phyloP scores from a whole-genome alignment of 768 basidiomycete species.

The Lepiota venenata region DNA sequence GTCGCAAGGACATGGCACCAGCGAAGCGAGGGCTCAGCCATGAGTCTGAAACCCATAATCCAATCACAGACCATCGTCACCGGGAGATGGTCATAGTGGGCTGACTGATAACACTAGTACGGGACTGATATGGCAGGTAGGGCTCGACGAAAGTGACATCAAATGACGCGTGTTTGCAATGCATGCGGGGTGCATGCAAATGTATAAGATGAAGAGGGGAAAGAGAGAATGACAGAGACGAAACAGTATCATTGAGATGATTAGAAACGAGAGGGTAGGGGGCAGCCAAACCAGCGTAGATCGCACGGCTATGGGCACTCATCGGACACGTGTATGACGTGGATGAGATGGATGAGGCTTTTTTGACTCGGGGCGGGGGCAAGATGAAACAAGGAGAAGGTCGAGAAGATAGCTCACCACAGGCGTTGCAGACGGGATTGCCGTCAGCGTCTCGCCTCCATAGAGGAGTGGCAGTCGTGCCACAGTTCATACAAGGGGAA shows the following conservation, averaged over 20 bases:
- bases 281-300: not conserved
- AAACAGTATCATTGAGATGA: slow-evolving; percentile 10
- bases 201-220: slow-evolving; percentile 6
- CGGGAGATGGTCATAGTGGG: not conserved
- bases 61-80: slow-evolving; percentile 1
- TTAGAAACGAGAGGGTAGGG: slow-evolving; percentile 4
- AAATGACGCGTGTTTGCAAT: not conserved
- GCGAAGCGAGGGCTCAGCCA: not conserved
- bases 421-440: slow-evolving; percentile 85
- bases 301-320: slow-evolving; percentile 7
- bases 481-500: slow-evolving; percentile 69
- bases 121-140: slow-evolving; percentile 9
- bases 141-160: slow-evolving; percentile 1
- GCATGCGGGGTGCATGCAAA: not conserved
- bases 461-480: slow-evolving; percentile 73
- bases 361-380: slow-evolving; percentile 13
- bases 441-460: slow-evolving; percentile 84
- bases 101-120: slow-evolving; percentile 7
- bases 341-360: slow-evolving; percentile 8
- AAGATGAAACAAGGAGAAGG: slow-evolving; percentile 19
- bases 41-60: slow-evolving; percentile 1
- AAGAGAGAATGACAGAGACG: slow-evolving; percentile 1
- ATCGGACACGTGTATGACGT: slow-evolving; percentile 11
- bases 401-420: slow-evolving; percentile 60
- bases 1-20: slow-evolving; percentile 19